Conservation (phyloP, 148 eudicot species). For the Rhododendron kiyosumense region DNA sequence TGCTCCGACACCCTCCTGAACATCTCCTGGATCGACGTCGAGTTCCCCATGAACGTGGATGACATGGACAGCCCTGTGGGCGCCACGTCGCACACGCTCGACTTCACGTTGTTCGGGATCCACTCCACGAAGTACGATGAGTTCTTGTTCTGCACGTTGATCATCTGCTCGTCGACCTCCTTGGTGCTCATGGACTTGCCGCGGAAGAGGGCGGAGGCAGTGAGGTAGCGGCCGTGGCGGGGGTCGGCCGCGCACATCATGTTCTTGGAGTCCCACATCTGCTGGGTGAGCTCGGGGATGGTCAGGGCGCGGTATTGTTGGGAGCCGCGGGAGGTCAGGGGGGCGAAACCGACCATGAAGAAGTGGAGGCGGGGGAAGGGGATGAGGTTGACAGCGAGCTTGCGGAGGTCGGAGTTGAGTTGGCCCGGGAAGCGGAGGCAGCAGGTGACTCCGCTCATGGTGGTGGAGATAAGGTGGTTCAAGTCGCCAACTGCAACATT, state of each 20-base stretch:
- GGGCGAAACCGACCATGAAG: conserved; percentile 79
- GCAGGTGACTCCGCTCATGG: conserved; percentile 73
- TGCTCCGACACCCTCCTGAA: conserved; percentile 7
- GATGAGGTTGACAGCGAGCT: conserved; percentile 70
- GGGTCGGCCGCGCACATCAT: conserved; percentile 52
- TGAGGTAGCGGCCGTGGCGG: conserved; percentile 49
- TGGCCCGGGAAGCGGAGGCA: conserved; percentile 78
- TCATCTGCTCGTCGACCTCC: conserved; percentile 11
- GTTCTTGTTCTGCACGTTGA: conserved; percentile 8
- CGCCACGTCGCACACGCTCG: background rate
- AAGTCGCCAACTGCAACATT: conserved; percentile 53
- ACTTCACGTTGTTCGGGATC: conserved; percentile 9
- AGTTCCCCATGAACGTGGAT: conserved; percentile 7
- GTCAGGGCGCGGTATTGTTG: conserved; percentile 59
- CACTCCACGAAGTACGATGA: conserved; percentile 7
- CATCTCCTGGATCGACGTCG: conserved; percentile 12
- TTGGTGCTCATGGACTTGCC: conserved; percentile 36
- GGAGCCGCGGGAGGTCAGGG: conserved; percentile 56
- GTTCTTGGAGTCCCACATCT: conserved; percentile 53
- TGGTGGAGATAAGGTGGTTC: conserved; percentile 70
- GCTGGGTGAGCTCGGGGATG: conserved; percentile 41
- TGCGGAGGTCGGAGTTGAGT: conserved; percentile 68
- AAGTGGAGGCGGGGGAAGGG: conserved; percentile 82
- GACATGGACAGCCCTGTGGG: conserved; percentile 3
- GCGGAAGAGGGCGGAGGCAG: conserved; percentile 55